Evolutionary conservation across 257 asterid species (phyloP).

Genomic region (Salvia splendens): DNA sequence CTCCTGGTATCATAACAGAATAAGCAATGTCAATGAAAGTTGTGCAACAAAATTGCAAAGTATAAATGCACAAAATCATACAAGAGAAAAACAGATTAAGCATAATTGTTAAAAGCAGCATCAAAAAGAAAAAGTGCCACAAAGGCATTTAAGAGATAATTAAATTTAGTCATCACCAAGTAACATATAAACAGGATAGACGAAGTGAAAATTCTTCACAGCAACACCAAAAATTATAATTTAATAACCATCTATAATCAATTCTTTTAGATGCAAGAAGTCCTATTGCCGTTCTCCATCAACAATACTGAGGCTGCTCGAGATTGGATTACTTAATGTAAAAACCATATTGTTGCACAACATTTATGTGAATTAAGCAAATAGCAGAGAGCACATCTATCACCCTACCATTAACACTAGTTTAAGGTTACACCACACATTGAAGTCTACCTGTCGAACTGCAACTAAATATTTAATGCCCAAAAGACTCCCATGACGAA

Average conservation of each 20-base stretch:
- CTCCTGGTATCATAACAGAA: constrained; percentile 57
- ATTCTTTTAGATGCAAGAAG: constrained; percentile 12
- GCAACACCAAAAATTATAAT: constrained; percentile 29
- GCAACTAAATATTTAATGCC: constrained; percentile 96
- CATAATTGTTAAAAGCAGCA: not conserved
- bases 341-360: constrained; percentile 3
- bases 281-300: constrained; percentile 1
- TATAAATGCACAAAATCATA: constrained; percentile 18
- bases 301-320: constrained; percentile 8
- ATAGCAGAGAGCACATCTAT: constrained; percentile 4
- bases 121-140: not conserved
- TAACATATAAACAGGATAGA: not conserved
- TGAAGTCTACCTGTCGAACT: constrained; percentile 79
- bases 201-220: not conserved
- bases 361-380: constrained; percentile 15
- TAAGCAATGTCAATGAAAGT: constrained; percentile 30
- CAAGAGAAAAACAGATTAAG: not conserved
- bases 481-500: constrained; percentile 98
- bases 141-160: constrained; percentile 11
- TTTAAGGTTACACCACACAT: constrained; percentile 1
- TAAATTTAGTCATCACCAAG: not conserved
- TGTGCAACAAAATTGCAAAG: constrained; percentile 14
- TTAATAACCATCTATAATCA: not conserved
- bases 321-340: constrained; percentile 5
- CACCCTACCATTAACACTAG: not conserved